These are phyloP conservation scores for Thuidium tamariscinum DNA, from an alignment of 225 moss, liverwort and hornwort species.

Conservation along the genomic window DNA sequence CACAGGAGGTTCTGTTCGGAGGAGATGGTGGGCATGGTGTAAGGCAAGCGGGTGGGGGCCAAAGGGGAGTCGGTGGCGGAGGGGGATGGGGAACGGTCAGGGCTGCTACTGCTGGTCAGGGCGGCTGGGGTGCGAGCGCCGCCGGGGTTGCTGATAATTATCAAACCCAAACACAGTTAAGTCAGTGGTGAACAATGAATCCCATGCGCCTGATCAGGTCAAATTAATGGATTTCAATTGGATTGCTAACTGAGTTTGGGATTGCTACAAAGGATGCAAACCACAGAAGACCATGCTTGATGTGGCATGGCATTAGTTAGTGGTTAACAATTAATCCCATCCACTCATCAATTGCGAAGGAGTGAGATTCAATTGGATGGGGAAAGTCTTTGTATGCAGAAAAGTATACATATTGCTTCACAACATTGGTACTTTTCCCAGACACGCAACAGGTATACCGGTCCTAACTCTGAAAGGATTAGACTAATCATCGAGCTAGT, in stretches of 20 bases:
- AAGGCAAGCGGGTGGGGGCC: slow-evolving; percentile 23
- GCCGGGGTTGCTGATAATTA: not conserved
- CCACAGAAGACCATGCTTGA: not conserved
- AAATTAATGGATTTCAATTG: not conserved
- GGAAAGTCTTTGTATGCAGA: too few relatives aligned
- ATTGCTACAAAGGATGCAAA: not conserved
- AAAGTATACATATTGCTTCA: not conserved
- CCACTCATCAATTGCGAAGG: not conserved
- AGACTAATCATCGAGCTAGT: not conserved
- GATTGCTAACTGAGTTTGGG: not conserved
- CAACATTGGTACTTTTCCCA: not conserved
- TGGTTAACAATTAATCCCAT: not conserved
- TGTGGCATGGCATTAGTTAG: not conserved
- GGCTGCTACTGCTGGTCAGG: not conserved
- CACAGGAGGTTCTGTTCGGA: slow-evolving; percentile 16
- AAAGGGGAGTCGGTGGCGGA: not conserved
- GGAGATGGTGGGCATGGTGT: slow-evolving; percentile 9
- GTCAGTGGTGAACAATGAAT: not conserved
- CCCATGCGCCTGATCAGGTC: not conserved
- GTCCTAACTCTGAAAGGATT: not conserved
- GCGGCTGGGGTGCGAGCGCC: not conserved
- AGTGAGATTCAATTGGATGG: not conserved
- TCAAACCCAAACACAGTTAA: not conserved
- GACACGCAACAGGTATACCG: not conserved
- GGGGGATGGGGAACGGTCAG: not conserved